phyloP scores from a whole-genome alignment of 1,139 yeast genomes.

The Suhomyces choctaworum region DNA sequence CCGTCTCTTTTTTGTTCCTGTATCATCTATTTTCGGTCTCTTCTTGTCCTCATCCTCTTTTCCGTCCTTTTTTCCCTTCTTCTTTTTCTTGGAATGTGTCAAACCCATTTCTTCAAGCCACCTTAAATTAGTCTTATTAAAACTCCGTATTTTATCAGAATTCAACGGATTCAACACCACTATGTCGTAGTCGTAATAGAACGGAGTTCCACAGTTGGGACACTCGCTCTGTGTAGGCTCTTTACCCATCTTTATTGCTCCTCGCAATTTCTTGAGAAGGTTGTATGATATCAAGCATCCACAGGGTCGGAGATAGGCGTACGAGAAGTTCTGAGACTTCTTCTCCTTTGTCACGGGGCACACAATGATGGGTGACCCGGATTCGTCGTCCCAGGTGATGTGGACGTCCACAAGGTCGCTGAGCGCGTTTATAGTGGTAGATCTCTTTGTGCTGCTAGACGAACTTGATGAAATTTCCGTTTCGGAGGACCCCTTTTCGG shows the following conservation, averaged over 20 bases:
- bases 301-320: slow-evolving; percentile 38
- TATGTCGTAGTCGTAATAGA: slow-evolving; percentile 29
- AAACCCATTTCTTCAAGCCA: slow-evolving; percentile 16
- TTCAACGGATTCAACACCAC: slow-evolving; percentile 32
- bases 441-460: slow-evolving; percentile 41
- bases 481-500: slow-evolving; percentile 8
- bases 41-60: slow-evolving; percentile 1
- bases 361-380: slow-evolving; percentile 26
- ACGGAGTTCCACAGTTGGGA: slow-evolving; percentile 34
- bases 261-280: slow-evolving; percentile 21
- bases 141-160: slow-evolving; percentile 22
- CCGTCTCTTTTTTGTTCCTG: too few relatives aligned
- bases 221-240: slow-evolving; percentile 21
- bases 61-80: slow-evolving; percentile 6
- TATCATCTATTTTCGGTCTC: background rate
- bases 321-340: slow-evolving; percentile 15
- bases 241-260: slow-evolving; percentile 4
- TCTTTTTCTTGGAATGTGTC: slow-evolving; percentile 18
- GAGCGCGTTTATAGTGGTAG: slow-evolving; percentile 14
- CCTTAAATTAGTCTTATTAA: slow-evolving; percentile 39
- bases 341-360: slow-evolving; percentile 33
- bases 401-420: slow-evolving; percentile 33
- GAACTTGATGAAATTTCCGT: too few relatives aligned
- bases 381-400: slow-evolving; percentile 22
- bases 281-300: slow-evolving; percentile 41